These are phyloP conservation scores for Wallacemonas collosoma DNA, from an alignment of 208 protist genomes.

Conservation along the genomic window DNA sequence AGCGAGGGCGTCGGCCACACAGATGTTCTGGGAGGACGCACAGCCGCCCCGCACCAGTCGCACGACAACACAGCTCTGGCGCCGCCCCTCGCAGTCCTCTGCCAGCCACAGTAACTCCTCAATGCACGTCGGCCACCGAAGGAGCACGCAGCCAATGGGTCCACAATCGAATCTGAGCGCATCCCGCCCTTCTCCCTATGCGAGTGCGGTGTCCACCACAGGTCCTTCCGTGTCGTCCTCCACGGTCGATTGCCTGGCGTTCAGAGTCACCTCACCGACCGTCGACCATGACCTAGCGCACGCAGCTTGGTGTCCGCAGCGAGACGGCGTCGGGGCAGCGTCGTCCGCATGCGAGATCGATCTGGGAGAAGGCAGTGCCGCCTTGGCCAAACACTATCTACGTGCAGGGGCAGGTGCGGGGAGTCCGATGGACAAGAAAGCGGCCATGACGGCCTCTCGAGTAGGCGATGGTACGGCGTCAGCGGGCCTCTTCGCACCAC, in stretches of 20 bases:
- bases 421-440: too few species aligned
- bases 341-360: neutral
- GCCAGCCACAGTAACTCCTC: neutral
- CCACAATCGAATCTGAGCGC: neutral
- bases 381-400: slow-evolving; percentile 1
- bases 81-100: neutral
- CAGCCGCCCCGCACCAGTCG: neutral
- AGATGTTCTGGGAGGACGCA: slow-evolving; percentile 5
- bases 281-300: too few species aligned
- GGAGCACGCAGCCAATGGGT: slow-evolving; percentile 3
- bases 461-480: too few species aligned
- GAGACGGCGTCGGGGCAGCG: too few species aligned
- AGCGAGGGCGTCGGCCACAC: neutral
- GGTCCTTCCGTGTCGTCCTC: neutral
- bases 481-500: too few species aligned
- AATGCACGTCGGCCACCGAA: neutral
- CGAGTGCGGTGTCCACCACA: neutral
- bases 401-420: neutral
- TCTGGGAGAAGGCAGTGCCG: neutral
- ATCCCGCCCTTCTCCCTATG: too few species aligned
- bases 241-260: slow-evolving; percentile 3
- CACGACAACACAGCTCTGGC: neutral
- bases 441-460: too few species aligned
- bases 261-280: neutral
- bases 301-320: too few species aligned